These are phyloP conservation scores for Moniliophthora roreri DNA, from an alignment of 1,284 basidiomycete species.

Conservation along the genomic window DNA sequence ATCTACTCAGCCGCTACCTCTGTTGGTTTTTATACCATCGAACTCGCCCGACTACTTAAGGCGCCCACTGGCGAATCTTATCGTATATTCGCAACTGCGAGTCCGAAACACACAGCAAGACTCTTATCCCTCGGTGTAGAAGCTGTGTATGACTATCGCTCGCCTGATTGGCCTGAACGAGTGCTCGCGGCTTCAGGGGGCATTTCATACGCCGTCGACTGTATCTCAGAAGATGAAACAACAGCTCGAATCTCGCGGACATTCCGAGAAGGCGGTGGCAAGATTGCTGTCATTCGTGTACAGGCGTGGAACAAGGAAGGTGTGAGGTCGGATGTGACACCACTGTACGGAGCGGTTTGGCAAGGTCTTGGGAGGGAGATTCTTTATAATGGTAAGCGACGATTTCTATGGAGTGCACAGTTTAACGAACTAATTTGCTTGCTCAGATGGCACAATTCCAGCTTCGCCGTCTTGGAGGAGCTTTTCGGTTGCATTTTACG, in stretches of 20 bases:
- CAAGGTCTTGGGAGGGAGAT: slow-evolving; percentile 31
- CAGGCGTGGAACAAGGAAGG: slow-evolving; percentile 24
- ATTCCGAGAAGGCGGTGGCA: slow-evolving; percentile 24
- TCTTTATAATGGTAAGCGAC: slow-evolving; percentile 21
- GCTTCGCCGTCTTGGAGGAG: slow-evolving; percentile 22
- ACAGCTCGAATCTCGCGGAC: slow-evolving; percentile 29
- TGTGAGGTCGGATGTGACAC: slow-evolving; percentile 24
- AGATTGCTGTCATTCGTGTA: slow-evolving; percentile 29
- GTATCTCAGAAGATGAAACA: slow-evolving; percentile 31
- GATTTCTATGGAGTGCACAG: neutral
- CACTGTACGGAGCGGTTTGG: slow-evolving; percentile 31
- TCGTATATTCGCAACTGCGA: slow-evolving; percentile 30
- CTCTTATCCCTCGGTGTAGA: slow-evolving; percentile 27
- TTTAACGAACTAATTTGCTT: neutral
- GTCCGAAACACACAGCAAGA: slow-evolving; percentile 26
- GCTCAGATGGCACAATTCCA: slow-evolving; percentile 20
- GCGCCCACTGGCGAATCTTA: slow-evolving; percentile 15
- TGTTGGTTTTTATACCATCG: neutral
- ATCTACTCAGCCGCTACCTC: neutral
- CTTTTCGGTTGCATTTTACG: slow-evolving; percentile 28
- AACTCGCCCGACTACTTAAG: too few species aligned
- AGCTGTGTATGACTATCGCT: slow-evolving; percentile 30
- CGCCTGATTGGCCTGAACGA: slow-evolving; percentile 27
- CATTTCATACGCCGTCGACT: slow-evolving; percentile 29
- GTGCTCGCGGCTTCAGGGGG: slow-evolving; percentile 26